Percentiles rank a stretch among this genome's conserved stretches.
Evolutionary conservation across 331 rosid species (phyloP).

Genomic region (Dryas integrifolia): DNA sequence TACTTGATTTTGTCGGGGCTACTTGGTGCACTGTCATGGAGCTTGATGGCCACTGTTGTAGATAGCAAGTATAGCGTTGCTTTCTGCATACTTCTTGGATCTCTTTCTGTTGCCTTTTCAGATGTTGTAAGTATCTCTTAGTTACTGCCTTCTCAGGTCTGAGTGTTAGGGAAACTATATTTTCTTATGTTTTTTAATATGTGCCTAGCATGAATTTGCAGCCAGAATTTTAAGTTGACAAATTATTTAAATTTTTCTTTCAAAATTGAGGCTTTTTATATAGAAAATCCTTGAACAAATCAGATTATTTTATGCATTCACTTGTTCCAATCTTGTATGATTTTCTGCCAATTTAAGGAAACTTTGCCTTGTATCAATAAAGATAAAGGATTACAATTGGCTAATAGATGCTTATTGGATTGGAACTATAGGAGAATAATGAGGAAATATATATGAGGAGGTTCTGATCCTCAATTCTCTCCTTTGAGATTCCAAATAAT

Average conservation of each 20-base stretch:
- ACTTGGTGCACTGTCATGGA: slow-evolving; percentile 94
- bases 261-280: neutral
- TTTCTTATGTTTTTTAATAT: neutral
- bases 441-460: neutral
- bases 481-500: neutral
- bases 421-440: neutral
- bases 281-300: neutral
- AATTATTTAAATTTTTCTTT: neutral
- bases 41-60: slow-evolving; percentile 80
- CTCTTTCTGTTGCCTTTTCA: slow-evolving; percentile 97
- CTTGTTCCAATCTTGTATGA: neutral
- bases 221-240: neutral
- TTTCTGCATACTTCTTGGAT: slow-evolving; percentile 90
- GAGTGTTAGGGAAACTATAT: slow-evolving; percentile 7
- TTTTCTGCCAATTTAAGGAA: neutral
- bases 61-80: slow-evolving; percentile 76
- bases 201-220: neutral
- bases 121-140: slow-evolving; percentile 78
- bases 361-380: neutral
- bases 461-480: slow-evolving; percentile 6
- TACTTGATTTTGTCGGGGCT: slow-evolving; percentile 93
- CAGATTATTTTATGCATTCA: neutral
- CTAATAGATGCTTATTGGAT: neutral
- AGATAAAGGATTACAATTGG: neutral
- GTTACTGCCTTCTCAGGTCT: neutral